These are phyloP conservation scores for Chrysanthemum makinoi DNA, from an alignment of 129 eudicot genomes.

Conservation along the genomic window DNA sequence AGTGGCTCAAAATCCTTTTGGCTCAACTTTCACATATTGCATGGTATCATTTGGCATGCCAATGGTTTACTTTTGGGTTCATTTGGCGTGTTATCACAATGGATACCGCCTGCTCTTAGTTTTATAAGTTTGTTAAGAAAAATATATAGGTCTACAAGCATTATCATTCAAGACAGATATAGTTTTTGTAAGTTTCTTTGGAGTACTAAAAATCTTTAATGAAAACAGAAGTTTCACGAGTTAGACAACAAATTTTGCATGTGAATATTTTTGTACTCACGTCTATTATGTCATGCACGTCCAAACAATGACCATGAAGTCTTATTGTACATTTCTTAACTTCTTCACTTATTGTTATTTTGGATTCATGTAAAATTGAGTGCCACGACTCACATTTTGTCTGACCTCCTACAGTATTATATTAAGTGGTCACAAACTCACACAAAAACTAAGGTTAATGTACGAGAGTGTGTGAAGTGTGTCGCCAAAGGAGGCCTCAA, in stretches of 20 bases:
- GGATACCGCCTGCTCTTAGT: too few species aligned
- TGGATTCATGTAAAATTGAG: conserved; percentile 1
- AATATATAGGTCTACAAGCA: too few species aligned
- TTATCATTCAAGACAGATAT: not conserved
- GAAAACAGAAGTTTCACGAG: not conserved
- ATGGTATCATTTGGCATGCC: too few species aligned
- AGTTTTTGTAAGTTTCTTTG: not conserved
- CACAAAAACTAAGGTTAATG: too few species aligned
- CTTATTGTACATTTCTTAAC: conserved; percentile 8
- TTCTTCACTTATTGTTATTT: not conserved
- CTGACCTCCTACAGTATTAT: not conserved
- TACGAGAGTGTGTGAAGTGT: too few species aligned
- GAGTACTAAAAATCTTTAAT: not conserved
- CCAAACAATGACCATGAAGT: conserved; percentile 10
- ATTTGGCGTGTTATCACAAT: too few species aligned
- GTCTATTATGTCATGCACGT: conserved; percentile 15
- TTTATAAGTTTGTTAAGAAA: too few species aligned
- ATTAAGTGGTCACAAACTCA: too few species aligned
- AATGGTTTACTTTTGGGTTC: too few species aligned
- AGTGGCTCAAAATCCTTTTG: too few species aligned
- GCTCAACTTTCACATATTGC: too few species aligned
- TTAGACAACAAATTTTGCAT: not conserved
- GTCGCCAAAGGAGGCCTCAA: too few species aligned
- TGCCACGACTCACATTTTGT: conserved; percentile 18
- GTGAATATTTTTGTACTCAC: conserved; percentile 16